Evolutionary conservation across 345 rosid species (phyloP).

Genomic region (Iberis pinnata): DNA sequence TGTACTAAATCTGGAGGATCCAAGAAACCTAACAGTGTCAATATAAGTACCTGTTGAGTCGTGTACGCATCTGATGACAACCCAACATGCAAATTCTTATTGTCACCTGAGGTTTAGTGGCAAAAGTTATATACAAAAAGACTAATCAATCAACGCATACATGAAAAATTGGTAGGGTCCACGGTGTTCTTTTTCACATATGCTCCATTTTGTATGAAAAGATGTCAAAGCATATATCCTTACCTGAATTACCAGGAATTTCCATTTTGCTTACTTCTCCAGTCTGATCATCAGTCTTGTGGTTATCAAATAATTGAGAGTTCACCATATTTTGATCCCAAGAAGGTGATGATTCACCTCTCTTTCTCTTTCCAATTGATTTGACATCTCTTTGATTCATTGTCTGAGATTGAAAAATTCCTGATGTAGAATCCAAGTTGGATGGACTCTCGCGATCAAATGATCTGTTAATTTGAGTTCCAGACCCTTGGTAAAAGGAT

Average conservation of each 20-base stretch:
- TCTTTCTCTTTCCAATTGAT: slow-evolving; percentile 62
- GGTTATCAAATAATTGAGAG: slow-evolving; percentile 43
- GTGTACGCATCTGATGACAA: slow-evolving; percentile 42
- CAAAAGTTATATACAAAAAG: no score
- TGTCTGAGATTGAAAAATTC: slow-evolving; percentile 69
- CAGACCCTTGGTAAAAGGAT: slow-evolving; percentile 70
- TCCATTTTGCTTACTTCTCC: slow-evolving; percentile 66
- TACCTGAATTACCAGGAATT: slow-evolving; percentile 39
- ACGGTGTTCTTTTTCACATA: slow-evolving; percentile 7
- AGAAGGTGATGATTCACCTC: slow-evolving; percentile 56
- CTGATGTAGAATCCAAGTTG: slow-evolving; percentile 79
- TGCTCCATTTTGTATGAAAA: not conserved
- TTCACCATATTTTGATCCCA: slow-evolving; percentile 47
- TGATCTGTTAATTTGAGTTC: slow-evolving; percentile 56
- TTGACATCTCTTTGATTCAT: slow-evolving; percentile 48
- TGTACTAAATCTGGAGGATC: not conserved
- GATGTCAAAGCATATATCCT: slow-evolving; percentile 32
- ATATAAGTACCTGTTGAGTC: slow-evolving; percentile 42
- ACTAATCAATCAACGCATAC: no score
- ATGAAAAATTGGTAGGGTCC: not conserved
- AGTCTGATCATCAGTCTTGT: slow-evolving; percentile 35
- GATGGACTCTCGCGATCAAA: slow-evolving; percentile 93
- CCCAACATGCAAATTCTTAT: slow-evolving; percentile 48
- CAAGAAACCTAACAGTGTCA: not conserved
- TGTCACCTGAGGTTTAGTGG: slow-evolving; percentile 38